A percentile compares a stretch with the other conserved stretches of the same genome.
phyloP scores from a whole-genome alignment of 257 asterid species.

The Linderniella brevidens region DNA sequence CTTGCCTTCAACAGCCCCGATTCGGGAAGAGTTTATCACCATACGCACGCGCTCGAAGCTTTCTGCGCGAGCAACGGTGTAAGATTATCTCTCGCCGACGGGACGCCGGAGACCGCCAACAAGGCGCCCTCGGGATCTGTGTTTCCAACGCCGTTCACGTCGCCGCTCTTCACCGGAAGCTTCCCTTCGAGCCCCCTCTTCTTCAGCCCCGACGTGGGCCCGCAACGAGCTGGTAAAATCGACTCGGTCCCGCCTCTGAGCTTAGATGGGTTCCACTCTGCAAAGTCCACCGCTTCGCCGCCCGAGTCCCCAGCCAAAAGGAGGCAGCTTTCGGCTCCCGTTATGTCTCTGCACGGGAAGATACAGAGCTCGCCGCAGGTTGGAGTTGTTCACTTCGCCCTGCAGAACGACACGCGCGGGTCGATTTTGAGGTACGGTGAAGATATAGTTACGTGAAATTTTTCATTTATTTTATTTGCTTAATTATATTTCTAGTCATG shows the following conservation, averaged over 20 bases:
- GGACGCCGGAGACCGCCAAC: constrained; percentile 31
- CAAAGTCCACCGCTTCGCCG: constrained; percentile 48
- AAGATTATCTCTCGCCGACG: constrained; percentile 38
- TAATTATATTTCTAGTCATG: no score
- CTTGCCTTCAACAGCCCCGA: constrained; percentile 95
- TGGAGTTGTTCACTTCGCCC: constrained; percentile 80
- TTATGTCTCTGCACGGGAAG: constrained; percentile 60
- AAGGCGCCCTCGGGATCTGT: constrained; percentile 49
- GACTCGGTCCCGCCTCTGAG: constrained; percentile 86
- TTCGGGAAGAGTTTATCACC: constrained; percentile 83
- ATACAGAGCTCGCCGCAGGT: constrained; percentile 79
- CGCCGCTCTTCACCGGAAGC: constrained; percentile 97
- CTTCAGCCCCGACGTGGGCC: constrained; percentile 79
- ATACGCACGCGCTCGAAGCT: constrained; percentile 75
- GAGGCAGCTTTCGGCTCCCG: constrained; percentile 49
- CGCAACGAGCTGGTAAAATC: constrained; percentile 50
- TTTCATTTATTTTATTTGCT: constrained; percentile 8
- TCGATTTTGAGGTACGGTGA: constrained; percentile 59
- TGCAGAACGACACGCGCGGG: constrained; percentile 86
- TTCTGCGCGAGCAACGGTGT: constrained; percentile 66
- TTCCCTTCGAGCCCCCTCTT: constrained; percentile 76
- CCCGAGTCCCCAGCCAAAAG: constrained; percentile 75
- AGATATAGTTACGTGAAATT: constrained; percentile 2
- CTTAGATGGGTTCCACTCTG: constrained; percentile 76
- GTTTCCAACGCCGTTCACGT: constrained; percentile 56